Conservation (phyloP, 306 rosid species). For the Arachis hypogaea region DNA sequence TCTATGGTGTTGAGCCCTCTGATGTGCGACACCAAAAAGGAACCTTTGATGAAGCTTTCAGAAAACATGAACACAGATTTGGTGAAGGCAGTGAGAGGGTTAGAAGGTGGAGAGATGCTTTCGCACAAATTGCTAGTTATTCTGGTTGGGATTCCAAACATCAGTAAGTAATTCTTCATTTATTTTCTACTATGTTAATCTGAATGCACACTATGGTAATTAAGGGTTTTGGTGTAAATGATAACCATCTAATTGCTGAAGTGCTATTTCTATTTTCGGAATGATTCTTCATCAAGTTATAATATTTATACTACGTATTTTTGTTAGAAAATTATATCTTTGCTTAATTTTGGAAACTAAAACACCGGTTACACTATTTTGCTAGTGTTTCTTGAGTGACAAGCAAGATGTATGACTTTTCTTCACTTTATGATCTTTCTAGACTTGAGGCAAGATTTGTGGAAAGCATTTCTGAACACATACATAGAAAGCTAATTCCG, state of each 20-base stretch:
- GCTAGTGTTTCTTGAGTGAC: no score
- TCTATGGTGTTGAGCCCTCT: not conserved
- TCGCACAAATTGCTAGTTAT: not conserved
- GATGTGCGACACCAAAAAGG: not conserved
- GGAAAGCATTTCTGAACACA: not conserved
- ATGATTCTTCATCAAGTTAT: no score
- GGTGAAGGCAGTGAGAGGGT: not conserved
- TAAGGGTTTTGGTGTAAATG: no score
- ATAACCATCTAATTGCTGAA: no score
- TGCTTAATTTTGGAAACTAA: no score
- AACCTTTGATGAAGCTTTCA: not conserved
- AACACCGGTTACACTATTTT: no score
- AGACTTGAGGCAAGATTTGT: not conserved
- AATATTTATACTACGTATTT: no score
- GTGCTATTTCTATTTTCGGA: no score
- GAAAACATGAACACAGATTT: not conserved
- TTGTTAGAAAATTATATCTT: no score
- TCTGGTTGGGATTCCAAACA: not conserved
- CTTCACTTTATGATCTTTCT: not conserved
- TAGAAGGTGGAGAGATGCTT: not conserved
- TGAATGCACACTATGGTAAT: no score
- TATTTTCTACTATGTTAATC: no score
- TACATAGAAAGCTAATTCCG: conserved; percentile 10
- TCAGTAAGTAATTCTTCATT: not conserved
- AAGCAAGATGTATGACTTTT: not conserved